A percentile compares a stretch with the other conserved stretches of the same genome.
phyloP scores from a whole-genome alignment of 73 alveolate genomes.

The Tetrahymena thermophila region DNA sequence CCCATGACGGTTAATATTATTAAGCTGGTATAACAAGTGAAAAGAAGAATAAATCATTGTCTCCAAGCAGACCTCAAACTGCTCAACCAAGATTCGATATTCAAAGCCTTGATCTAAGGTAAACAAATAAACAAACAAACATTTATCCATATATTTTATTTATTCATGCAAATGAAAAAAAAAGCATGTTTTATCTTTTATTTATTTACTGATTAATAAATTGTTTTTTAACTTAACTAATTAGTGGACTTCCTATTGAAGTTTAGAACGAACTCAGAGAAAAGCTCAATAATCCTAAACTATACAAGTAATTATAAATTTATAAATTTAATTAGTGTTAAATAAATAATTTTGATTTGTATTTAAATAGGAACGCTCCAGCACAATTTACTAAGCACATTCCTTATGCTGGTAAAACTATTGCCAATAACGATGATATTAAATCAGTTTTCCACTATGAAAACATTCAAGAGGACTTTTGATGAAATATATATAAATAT shows the following conservation, averaged over 20 bases:
- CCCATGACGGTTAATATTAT: neutral
- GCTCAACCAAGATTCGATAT: neutral
- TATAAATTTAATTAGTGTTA: neutral
- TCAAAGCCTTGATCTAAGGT: neutral
- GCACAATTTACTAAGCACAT: neutral
- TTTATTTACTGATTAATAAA: neutral
- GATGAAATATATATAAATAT: too few species aligned
- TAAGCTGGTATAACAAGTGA: neutral
- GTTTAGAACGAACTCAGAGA: neutral
- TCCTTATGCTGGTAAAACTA: neutral
- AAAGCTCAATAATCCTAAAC: neutral
- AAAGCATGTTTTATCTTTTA: too few species aligned
- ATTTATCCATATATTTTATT: too few species aligned
- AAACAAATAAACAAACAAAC: neutral
- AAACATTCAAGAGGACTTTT: neutral
- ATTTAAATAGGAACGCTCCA: neutral
- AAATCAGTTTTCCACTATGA: neutral
- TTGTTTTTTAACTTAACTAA: neutral
- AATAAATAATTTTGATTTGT: neutral
- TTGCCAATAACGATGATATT: neutral
- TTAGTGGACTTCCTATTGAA: neutral
- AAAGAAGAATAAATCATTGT: neutral
- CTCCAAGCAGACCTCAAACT: neutral
- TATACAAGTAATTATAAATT: neutral
- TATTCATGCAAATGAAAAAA: too few species aligned